Base-by-base conservation (phyloP, 2,329 filamentous ascomycete species). In the Alternaria gansuensis region DNA sequence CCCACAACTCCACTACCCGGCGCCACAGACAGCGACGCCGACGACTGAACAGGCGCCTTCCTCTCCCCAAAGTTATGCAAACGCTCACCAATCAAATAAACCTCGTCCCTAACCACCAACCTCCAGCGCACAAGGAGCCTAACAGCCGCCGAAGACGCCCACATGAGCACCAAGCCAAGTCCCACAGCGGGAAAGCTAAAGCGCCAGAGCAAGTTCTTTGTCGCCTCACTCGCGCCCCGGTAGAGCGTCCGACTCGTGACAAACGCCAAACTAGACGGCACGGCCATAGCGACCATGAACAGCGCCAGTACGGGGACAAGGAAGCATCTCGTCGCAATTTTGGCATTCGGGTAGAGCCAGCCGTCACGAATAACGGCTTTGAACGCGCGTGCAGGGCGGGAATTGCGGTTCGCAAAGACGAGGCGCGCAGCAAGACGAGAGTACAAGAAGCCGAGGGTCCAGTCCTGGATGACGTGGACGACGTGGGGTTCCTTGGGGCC, bases 71-170 rank as follows among this genome's bases (percentile, higher is more conserved):
- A 96, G 77, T 99, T 99, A 80, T 99, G 96, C 71, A 99, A 79
- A 59, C 93, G 82, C 80, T 99, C 94, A 2, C 95, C 95, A 72
- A 98, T 95, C 43, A 99, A 82, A 76, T 99, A 99, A 0, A 96
- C 93, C 78, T 99, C 96, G 76, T 99, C 96, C 37, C 92, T 84
- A 45, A 99, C 92, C 57, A 89, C 87, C 57, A 88, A 83, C 69
- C 91, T 87, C 93, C 94, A 98, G 21, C 87, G 81, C 45, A 86
- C 85, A 51, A 95, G 84, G 51, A 92, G 84, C 44, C 84, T 79
- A 1, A 80, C 72, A 54, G 82, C 78, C 26, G 79, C 78, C 28
- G 68, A 75, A n/a, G 89, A 73, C 10, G 84, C 83, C 71, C 82
- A 84, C 8, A 85, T 71, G 2, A 79, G 74, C 29, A 83, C 76